Evolutionary conservation across 495 filamentous ascomycete genomes (phyloP).

Genomic region (Hypoxylon fragiforme): DNA sequence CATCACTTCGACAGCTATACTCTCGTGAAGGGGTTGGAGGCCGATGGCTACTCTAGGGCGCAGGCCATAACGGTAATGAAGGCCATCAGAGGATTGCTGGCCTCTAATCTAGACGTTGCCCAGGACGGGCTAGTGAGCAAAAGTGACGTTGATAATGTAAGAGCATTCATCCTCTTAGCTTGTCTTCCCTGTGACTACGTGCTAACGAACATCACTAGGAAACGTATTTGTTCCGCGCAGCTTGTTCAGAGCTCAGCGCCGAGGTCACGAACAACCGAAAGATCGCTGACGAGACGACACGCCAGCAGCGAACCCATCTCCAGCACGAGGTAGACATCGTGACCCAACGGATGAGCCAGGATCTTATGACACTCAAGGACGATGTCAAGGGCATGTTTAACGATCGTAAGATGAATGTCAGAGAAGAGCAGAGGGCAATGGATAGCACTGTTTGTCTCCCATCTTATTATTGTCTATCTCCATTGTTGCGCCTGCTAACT

Average conservation of each 20-base stretch:
- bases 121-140: conserved; percentile 67
- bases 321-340: conserved; percentile 95
- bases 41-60: conserved; percentile 65
- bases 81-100: conserved; percentile 73
- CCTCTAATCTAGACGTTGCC: conserved; percentile 78
- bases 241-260: conserved; percentile 87
- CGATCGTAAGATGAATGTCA: conserved; percentile 88
- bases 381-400: conserved; percentile 95
- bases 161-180: conserved; percentile 2
- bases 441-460: conserved; percentile 64
- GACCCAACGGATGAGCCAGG: conserved; percentile 78
- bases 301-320: conserved; percentile 77
- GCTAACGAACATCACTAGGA: conserved; percentile 51
- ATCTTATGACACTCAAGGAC: conserved; percentile 78
- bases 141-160: conserved; percentile 46
- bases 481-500: conserved; percentile 25
- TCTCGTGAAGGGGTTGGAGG: conserved; percentile 74
- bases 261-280: conserved; percentile 68
- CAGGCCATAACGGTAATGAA: conserved; percentile 88
- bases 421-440: conserved; percentile 79
- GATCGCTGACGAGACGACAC: conserved; percentile 67
- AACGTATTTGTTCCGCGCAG: conserved; percentile 89
- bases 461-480: not conserved
- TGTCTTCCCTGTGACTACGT: not conserved
- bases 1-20: conserved; percentile 97